Percentiles rank a stretch among this genome's conserved stretches.
Conservation (phyloP, 2,329 filamentous ascomycete species). For the Bipolaris zeicola region DNA sequence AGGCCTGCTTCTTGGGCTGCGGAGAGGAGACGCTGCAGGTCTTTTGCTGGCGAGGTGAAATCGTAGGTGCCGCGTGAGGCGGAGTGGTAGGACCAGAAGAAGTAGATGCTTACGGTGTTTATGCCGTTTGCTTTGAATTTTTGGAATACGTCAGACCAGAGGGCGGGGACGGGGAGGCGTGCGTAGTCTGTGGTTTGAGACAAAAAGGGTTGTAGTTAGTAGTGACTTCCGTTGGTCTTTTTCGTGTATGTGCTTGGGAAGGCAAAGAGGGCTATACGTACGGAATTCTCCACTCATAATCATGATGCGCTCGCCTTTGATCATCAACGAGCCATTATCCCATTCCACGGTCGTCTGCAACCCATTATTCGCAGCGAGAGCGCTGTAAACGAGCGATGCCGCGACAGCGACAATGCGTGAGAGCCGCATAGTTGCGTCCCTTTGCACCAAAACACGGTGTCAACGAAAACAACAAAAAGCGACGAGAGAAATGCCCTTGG, state of each 20-base stretch:
- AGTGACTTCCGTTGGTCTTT: too few relatives aligned
- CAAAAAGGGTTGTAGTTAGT: neutral
- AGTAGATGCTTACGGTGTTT: constrained; percentile 58
- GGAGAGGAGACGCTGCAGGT: constrained; percentile 58
- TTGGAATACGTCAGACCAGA: constrained; percentile 62
- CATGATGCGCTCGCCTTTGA: constrained; percentile 57
- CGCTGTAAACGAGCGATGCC: constrained; percentile 17
- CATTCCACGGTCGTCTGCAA: constrained; percentile 52
- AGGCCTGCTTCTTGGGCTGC: constrained; percentile 59
- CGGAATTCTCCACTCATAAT: constrained; percentile 59
- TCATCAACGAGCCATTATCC: constrained; percentile 58
- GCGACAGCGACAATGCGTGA: constrained; percentile 11
- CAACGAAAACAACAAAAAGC: too few relatives aligned
- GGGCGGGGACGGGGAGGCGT: constrained; percentile 59
- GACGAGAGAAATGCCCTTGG: neutral
- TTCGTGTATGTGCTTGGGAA: too few relatives aligned
- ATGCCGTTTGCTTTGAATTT: constrained; percentile 61
- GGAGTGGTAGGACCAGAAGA: constrained; percentile 59
- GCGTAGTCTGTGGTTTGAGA: constrained; percentile 49
- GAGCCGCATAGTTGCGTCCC: constrained; percentile 13
- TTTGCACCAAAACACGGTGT: too few relatives aligned
- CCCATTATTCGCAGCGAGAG: constrained; percentile 34
- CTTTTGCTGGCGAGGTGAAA: constrained; percentile 58
- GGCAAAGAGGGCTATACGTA: neutral
- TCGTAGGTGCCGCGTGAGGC: constrained; percentile 54